Evolutionary conservation across 129 eudicot species (phyloP).

Genomic region (sunflower (Helianthus annuus)): HanXRQr2.0-SUNRISE NC_035437.2:170344510-170345009

Average conservation of each 20-base stretch:
- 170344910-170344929: background rate
- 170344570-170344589: conserved; percentile 77
- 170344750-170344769: background rate
- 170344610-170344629: too few species aligned
- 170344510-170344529: conserved; percentile 62
- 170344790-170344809: background rate
- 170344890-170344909: background rate
- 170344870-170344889: background rate
- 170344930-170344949: background rate
- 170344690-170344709: too few species aligned
- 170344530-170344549: conserved; percentile 91
- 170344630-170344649: too few species aligned
- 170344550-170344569: conserved; percentile 77
- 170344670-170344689: too few species aligned
- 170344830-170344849: background rate
- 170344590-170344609: too few species aligned
- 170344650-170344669: too few species aligned
- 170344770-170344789: background rate
- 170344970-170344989: too few species aligned
- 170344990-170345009: background rate
- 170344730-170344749: background rate
- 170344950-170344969: background rate
- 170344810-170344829: background rate
- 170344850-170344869: background rate
- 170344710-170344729: background rate